phyloP scores from a whole-genome alignment of 208 protist genomes.

The Entamoeba moshkovskii region DNA sequence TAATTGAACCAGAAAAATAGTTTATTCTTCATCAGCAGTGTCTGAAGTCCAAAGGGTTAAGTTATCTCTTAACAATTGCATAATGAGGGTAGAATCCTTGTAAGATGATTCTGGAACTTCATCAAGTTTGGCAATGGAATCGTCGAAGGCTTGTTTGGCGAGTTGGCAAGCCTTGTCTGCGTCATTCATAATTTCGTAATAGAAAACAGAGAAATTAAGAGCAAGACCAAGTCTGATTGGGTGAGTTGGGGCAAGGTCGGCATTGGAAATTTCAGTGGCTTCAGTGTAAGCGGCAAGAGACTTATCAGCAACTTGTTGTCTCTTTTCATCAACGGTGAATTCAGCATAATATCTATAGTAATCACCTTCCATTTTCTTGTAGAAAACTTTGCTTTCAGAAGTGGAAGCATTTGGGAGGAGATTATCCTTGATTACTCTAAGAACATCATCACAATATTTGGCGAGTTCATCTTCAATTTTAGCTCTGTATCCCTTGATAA shows the following conservation, averaged over 20 bases:
- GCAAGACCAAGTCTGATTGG: conserved; percentile 93
- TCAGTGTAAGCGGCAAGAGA: conserved; percentile 51
- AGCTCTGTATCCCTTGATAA: conserved; percentile 73
- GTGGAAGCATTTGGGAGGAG: conserved; percentile 77
- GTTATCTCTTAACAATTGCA: conserved; percentile 94
- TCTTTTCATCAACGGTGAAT: conserved; percentile 57
- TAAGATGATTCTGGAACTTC: conserved; percentile 84
- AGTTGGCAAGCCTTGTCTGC: conserved; percentile 72
- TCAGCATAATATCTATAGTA: conserved; percentile 88
- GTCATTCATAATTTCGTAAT: conserved; percentile 93
- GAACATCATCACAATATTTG: conserved; percentile 86
- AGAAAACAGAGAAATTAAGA: conserved; percentile 97
- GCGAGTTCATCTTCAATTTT: conserved; percentile 86
- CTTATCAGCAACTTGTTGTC: conserved; percentile 48
- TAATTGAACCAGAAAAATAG: background rate
- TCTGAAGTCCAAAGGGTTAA: conserved; percentile 80
- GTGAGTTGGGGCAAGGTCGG: conserved; percentile 66
- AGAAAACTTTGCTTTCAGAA: conserved; percentile 62
- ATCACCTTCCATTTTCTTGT: conserved; percentile 60
- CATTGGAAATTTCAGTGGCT: conserved; percentile 44
- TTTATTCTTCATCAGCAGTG: background rate
- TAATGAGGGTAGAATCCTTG: conserved; percentile 93
- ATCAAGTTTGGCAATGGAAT: conserved; percentile 84
- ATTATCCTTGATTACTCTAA: conserved; percentile 75
- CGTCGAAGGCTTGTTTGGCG: conserved; percentile 73